Base-by-base conservation (phyloP, 2,329 filamentous ascomycete genomes). In the Ascochyta clinopodiicola region DNA sequence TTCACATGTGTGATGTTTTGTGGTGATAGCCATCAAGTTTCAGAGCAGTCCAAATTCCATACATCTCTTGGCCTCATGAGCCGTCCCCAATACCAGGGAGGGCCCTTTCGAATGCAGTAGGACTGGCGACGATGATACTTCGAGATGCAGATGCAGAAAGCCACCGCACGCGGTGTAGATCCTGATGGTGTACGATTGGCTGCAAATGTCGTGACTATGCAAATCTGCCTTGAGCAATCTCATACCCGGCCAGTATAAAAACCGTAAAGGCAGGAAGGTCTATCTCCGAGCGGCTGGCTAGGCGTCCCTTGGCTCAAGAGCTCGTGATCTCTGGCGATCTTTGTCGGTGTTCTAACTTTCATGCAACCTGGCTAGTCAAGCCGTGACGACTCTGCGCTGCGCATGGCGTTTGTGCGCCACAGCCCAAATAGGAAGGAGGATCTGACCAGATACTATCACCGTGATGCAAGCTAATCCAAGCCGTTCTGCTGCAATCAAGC, bases 381-480 rank as follows among this genome's bases (percentile, higher is more conserved):
- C n/a, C 21, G 34, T 45, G 48, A 35, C 29, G 15, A 13, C 15
- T 32, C n/a, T 15, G n/a, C 32, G 32, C n/a, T 45, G 7, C 22
- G 22, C 37, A 25, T 48, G 29, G 36, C 12, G 17, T 12, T 34
- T 15, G 24, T 25, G 27, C 40, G 17, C 40, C 21, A 38, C 21
- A 21, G 6, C 48, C 35, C 32, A 27, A 34, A 34, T 45, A 51
- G 48, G 42, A 44, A 51, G 48, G 48, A 51, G 48, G 34, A 17
- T 34, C 35, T 44, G 13, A 35, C 27, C 39, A n/a, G 19, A 44
- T 13, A 21, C 1, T 6, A 6, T 15, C 27, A 35, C 15, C 21
- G 40, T 8, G 19, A 32, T 21, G 25, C 25, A 44, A 51, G 48
- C 34, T 44, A 45, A 40, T 39, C 40, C 27, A 51, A 44, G 25